A percentile compares a stretch with the other conserved stretches of the same genome.
These are phyloP conservation scores for Monosporascus sp. DNA, from an alignment of 2,329 filamentous ascomycete genomes.

Conservation along the genomic window DNA sequence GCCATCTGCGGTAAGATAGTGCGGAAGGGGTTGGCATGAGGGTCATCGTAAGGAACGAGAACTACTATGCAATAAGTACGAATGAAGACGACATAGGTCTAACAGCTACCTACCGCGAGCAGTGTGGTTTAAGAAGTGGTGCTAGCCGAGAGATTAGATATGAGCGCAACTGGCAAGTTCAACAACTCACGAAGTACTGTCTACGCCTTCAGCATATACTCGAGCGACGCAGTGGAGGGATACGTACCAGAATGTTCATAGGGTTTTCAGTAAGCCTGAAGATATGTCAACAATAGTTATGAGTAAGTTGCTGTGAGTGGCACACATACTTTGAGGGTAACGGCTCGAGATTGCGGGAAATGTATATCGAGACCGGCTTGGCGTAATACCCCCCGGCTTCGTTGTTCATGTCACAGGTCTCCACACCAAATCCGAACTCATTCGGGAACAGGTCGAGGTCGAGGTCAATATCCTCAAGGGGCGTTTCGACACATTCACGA, in stretches of 20 bases:
- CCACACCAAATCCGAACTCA: constrained; percentile 43
- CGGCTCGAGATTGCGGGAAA: constrained; percentile 42
- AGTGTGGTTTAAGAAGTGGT: constrained; percentile 72
- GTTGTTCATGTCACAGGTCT: constrained; percentile 45
- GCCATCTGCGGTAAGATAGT: constrained; percentile 55
- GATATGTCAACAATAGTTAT: constrained; percentile 21
- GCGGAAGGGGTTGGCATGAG: constrained; percentile 47
- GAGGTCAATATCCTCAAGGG: constrained; percentile 23
- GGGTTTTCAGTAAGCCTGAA: constrained; percentile 61
- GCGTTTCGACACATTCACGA: constrained; percentile 18
- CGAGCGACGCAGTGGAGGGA: not conserved
- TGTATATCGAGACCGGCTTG: constrained; percentile 58
- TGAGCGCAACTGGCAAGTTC: not conserved
- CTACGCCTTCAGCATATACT: constrained; percentile 13
- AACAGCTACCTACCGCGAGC: constrained; percentile 48
- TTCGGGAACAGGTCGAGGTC: constrained; percentile 28
- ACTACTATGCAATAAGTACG: constrained; percentile 44
- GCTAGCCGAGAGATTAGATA: constrained; percentile 23
- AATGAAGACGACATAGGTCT: constrained; percentile 49
- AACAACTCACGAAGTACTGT: constrained; percentile 42
- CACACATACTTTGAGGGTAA: constrained; percentile 36
- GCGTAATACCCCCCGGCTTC: constrained; percentile 63
- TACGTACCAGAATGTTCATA: constrained; percentile 65
- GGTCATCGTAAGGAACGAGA: constrained; percentile 45
- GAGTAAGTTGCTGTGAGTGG: not conserved